Evolutionary conservation across 1,284 basidiomycete species (phyloP).

Genomic region (Cerioporus squamosus): DNA sequence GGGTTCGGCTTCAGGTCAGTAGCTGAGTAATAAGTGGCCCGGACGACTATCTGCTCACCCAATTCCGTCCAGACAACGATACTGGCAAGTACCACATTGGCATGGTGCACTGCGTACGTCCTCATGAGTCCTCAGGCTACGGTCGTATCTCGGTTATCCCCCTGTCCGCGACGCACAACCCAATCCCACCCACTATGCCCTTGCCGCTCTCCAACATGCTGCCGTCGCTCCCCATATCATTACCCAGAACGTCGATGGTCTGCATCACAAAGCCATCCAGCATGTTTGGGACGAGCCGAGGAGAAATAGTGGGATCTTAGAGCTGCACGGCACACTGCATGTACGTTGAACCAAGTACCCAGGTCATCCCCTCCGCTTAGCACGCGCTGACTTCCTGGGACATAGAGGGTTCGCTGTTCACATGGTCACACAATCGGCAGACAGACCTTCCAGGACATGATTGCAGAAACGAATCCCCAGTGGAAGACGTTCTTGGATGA

Average conservation of each 20-base stretch:
- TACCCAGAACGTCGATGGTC: slow-evolving; percentile 93
- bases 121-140: slow-evolving; percentile 57
- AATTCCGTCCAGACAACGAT: slow-evolving; percentile 59
- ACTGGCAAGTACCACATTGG: slow-evolving; percentile 56
- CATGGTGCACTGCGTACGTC: neutral
- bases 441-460: slow-evolving; percentile 72
- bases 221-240: slow-evolving; percentile 69
- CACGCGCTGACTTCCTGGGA: neutral
- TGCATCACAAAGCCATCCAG: slow-evolving; percentile 78
- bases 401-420: slow-evolving; percentile 74
- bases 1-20: slow-evolving; percentile 71
- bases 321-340: slow-evolving; percentile 89
- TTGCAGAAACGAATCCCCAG: slow-evolving; percentile 75
- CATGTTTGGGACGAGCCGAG: slow-evolving; percentile 40
- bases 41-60: neutral
- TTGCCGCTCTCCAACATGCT: slow-evolving; percentile 81
- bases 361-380: neutral
- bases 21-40: neutral
- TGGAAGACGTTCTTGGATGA: slow-evolving; percentile 79
- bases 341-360: slow-evolving; percentile 53
- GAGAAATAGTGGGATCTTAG: slow-evolving; percentile 62
- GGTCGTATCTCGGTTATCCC: slow-evolving; percentile 84
- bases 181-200: slow-evolving; percentile 86
- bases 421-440: slow-evolving; percentile 72
- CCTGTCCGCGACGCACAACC: slow-evolving; percentile 80